Base-by-base conservation (phyloP, 208 protist species). In the Leishmania tropica region DNA sequence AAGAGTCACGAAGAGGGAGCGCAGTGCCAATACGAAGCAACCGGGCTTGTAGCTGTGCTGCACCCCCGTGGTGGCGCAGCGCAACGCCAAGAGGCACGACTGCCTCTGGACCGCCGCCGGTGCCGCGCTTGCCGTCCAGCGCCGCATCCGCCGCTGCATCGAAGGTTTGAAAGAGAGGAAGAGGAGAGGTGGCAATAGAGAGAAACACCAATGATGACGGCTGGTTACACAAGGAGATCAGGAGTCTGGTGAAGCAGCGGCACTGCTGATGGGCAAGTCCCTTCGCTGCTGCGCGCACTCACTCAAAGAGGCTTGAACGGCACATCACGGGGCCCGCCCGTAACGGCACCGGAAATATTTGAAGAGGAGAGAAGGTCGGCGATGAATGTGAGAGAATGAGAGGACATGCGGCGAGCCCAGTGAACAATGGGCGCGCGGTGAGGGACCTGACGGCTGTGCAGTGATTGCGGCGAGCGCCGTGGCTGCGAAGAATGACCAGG, bases 11-110 rank as follows among this genome's bases (percentile, higher is more conserved):
- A 91, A 95, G 11, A 94, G n/a, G 0, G 56, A 47, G 31, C 93
- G 90, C 31, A 95, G 45, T 5, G 75, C 75, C 24, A 72, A 65
- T 2, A 89, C 86, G 24, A 95, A 60, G 45, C 70, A 86, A 0
- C 93, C 93, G 2, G 93, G 93, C 71, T 85, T 85, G 84, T 94
- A 96, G 75, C 87, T 93, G 81, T 96, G 85, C 86, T 85, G 85
- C 4, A 88, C 85, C 0, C 93, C 93, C 2, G 93, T 96, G 10
- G 91, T 93, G 13, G 81, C 83, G 8, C 70, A 76, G 3, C 83
- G 77, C 68, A 77, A 21, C 35, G 40, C n/a, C 1, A 53, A 11
- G 0, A 65, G 19, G 35, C 75, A 48, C 37, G 47, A 15, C 10
- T 21, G 45, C 3, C 31, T 31, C 13, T 76, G 51, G 1, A 6